These are phyloP conservation scores for Trametopsis cervina DNA, from an alignment of 768 basidiomycete species.

Conservation along the genomic window DNA sequence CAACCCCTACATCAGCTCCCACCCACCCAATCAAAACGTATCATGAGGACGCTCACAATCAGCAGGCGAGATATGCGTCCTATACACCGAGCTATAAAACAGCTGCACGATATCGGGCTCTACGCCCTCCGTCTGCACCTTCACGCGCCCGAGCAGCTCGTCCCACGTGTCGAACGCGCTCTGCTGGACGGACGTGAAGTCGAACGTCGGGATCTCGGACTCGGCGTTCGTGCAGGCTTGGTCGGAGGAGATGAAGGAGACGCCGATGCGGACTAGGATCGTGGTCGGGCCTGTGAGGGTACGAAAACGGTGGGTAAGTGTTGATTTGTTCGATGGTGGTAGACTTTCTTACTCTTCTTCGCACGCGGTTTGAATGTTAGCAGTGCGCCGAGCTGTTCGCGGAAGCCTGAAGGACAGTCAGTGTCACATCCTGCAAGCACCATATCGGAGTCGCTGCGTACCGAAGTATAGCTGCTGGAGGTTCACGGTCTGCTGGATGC, in stretches of 20 bases:
- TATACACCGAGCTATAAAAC: slow-evolving; percentile 59
- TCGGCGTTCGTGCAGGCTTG: slow-evolving; percentile 59
- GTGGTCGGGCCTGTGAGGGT: slow-evolving; percentile 25
- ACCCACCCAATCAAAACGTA: too few relatives aligned
- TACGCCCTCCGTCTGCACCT: slow-evolving; percentile 43
- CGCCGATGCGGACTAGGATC: slow-evolving; percentile 55
- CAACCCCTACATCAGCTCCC: not conserved
- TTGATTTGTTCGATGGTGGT: not conserved
- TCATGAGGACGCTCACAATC: slow-evolving; percentile 48
- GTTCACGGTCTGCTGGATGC: slow-evolving; percentile 38
- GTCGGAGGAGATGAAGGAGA: slow-evolving; percentile 52
- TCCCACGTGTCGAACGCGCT: slow-evolving; percentile 46
- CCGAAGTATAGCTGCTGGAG: slow-evolving; percentile 43
- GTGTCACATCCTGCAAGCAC: not conserved
- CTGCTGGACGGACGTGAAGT: slow-evolving; percentile 42
- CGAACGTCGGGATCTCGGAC: slow-evolving; percentile 51
- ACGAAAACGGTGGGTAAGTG: not conserved
- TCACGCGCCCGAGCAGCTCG: slow-evolving; percentile 46
- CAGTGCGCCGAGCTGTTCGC: slow-evolving; percentile 45
- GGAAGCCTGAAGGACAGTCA: slow-evolving; percentile 29
- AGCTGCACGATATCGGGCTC: slow-evolving; percentile 42
- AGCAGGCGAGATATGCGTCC: slow-evolving; percentile 57
- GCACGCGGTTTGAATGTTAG: slow-evolving; percentile 44
- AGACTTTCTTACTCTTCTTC: slow-evolving; percentile 3
- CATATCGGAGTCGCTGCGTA: slow-evolving; percentile 16